phyloP scores from a whole-genome alignment of 176 grass and related monocot genomes.

The Echinochloa phyllopogon region DNA sequence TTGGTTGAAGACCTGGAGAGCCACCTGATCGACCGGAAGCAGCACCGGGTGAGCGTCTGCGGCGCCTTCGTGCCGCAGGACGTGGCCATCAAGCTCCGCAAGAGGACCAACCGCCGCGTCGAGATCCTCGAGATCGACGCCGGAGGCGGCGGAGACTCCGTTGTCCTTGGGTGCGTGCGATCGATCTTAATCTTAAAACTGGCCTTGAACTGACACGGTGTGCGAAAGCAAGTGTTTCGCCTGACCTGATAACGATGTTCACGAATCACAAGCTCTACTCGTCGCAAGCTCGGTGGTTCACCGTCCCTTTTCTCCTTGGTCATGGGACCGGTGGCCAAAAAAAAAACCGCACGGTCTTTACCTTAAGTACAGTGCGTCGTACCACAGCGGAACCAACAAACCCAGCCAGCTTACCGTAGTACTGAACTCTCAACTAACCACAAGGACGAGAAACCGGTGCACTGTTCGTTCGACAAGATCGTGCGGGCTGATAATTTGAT shows the following conservation, averaged over 20 bases:
- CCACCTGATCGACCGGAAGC: constrained; percentile 74
- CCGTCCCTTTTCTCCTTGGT: background rate
- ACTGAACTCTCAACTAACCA: background rate
- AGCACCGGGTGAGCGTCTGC: constrained; percentile 57
- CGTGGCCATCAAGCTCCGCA: constrained; percentile 80
- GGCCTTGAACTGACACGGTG: no score
- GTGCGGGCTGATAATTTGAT: background rate
- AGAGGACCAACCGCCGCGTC: constrained; percentile 71
- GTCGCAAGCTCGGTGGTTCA: background rate
- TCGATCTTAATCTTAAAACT: background rate
- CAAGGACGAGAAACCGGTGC: background rate
- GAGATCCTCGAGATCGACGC: constrained; percentile 82
- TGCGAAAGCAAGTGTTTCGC: background rate
- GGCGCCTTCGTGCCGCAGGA: constrained; percentile 77
- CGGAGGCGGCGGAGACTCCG: background rate
- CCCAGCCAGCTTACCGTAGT: background rate
- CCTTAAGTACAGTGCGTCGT: background rate
- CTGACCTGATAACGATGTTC: background rate
- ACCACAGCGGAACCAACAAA: background rate
- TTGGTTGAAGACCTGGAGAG: constrained; percentile 60
- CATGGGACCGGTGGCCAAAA: background rate
- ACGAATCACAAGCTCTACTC: background rate
- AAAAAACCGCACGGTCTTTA: background rate
- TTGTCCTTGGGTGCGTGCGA: background rate
- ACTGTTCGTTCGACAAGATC: background rate